Evolutionary conservation across 202 grass and related monocot species (phyloP).

Genomic region (Cymbopogon flexuosus): DNA sequence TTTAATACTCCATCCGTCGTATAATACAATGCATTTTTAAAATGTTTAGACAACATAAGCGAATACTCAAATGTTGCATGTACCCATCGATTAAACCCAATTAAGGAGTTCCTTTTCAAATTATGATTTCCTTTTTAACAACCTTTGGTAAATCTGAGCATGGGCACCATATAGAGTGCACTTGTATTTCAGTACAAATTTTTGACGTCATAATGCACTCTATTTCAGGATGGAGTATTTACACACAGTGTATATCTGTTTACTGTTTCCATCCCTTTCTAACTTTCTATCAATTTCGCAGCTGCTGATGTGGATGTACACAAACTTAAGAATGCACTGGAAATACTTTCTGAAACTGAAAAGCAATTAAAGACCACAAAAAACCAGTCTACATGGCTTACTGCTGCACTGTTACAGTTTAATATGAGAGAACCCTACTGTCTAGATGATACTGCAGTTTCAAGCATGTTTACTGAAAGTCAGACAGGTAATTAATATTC

Average conservation of each 20-base stretch:
- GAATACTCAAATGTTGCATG: not conserved
- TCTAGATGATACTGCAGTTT: constrained; percentile 43
- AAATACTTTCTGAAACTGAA: constrained; percentile 94
- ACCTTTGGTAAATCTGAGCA: not conserved
- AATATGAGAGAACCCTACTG: constrained; percentile 65
- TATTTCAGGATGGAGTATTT: not conserved
- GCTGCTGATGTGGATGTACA: constrained; percentile 56
- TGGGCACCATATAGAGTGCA: not conserved
- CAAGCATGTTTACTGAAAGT: constrained; percentile 47
- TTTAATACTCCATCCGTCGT: not conserved
- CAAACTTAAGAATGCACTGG: constrained; percentile 71
- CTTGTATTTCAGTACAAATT: not conserved
- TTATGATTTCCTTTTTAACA: not conserved
- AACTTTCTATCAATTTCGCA: constrained; percentile 37
- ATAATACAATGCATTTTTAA: not conserved
- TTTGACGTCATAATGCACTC: not conserved
- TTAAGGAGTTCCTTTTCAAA: not conserved
- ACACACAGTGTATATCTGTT: not conserved
- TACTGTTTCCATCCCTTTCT: constrained; percentile 18
- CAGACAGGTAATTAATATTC: constrained; percentile 40
- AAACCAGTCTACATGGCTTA: constrained; percentile 87
- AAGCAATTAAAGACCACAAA: constrained; percentile 82
- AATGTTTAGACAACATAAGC: not conserved
- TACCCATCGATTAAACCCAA: not conserved
- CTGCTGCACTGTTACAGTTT: constrained; percentile 86